phyloP scores from a whole-genome alignment of 805 yeast species.

The Myxozyma sirexii region DNA sequence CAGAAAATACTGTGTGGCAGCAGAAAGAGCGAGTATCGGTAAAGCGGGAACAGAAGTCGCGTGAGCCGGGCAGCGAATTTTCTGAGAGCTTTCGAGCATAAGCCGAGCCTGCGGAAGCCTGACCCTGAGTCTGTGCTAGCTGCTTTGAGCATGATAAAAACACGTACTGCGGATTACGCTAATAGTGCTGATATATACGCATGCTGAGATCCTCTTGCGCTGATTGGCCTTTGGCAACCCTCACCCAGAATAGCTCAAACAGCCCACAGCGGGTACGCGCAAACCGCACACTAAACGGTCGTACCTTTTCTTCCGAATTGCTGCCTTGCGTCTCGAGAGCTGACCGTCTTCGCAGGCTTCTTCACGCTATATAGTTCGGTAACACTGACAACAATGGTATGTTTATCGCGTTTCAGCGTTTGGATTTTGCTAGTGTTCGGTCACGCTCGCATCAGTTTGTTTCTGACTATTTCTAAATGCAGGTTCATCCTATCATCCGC shows the following conservation, averaged over 20 bases:
- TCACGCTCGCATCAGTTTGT: not conserved
- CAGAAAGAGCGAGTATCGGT: not conserved
- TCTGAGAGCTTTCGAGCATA: not conserved
- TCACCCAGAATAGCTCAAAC: not conserved
- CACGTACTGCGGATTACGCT: not conserved
- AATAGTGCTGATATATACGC: constrained; percentile 3
- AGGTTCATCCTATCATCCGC: constrained; percentile 21
- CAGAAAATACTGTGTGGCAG: not conserved
- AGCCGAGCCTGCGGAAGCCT: constrained; percentile 1
- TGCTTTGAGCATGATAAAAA: not conserved
- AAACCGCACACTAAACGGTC: not conserved
- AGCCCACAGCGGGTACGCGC: constrained; percentile 6
- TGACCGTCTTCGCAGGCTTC: not conserved
- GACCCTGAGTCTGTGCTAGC: not conserved
- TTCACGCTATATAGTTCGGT: not conserved
- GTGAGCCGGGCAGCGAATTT: constrained; percentile 2
- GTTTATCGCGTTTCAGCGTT: not conserved
- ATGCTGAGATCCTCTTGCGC: not conserved
- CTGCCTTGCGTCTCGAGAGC: not conserved
- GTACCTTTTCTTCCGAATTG: constrained; percentile 8
- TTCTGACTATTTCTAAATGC: not conserved
- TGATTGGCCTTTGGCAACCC: constrained; percentile 6
- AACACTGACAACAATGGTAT: constrained; percentile 3
- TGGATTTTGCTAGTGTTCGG: too few species aligned
- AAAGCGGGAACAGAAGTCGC: constrained; percentile 1